Percentiles rank a stretch among this genome's conserved stretches.
phyloP scores from a whole-genome alignment of 2,329 filamentous ascomycete genomes.

The Talaromyces islandicus region DNA sequence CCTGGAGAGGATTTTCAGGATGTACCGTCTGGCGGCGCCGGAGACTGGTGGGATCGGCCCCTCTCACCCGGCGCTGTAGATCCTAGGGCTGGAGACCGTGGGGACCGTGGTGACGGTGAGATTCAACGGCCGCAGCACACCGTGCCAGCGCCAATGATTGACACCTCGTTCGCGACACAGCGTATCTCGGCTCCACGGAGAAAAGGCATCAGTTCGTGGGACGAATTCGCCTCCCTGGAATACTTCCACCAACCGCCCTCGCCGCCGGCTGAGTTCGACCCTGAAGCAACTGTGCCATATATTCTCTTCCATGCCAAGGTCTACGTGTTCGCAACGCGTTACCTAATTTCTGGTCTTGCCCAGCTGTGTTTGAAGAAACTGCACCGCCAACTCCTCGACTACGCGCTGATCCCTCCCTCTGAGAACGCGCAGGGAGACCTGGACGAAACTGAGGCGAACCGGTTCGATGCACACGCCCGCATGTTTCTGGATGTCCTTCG shows the following conservation, averaged over 20 bases:
- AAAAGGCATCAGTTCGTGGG: conserved; percentile 31
- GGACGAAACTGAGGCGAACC: conserved; percentile 11
- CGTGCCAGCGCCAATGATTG: conserved; percentile 18
- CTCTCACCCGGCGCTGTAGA: background rate
- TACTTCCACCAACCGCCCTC: conserved; percentile 22
- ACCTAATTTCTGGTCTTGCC: conserved; percentile 34
- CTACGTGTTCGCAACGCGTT: conserved; percentile 38
- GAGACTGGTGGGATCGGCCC: conserved; percentile 10
- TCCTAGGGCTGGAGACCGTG: background rate
- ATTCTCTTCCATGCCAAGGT: conserved; percentile 39
- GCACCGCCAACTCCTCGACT: conserved; percentile 29
- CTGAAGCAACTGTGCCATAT: conserved; percentile 26
- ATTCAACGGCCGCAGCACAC: conserved; percentile 6
- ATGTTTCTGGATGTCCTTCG: conserved; percentile 34
- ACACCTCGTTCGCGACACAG: conserved; percentile 31
- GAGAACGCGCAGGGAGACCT: conserved; percentile 16
- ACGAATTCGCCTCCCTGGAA: conserved; percentile 31
- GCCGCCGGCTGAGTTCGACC: conserved; percentile 6
- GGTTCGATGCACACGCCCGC: conserved; percentile 24
- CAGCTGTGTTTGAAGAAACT: conserved; percentile 36
- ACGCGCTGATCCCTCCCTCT: conserved; percentile 19
- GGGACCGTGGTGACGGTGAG: conserved; percentile 1
- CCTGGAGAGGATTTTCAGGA: conserved; percentile 8
- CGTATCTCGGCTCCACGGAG: conserved; percentile 23
- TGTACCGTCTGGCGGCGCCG: conserved; percentile 4